phyloP scores from a whole-genome alignment of 495 filamentous ascomycete genomes.

The Penicillium daleae region DNA sequence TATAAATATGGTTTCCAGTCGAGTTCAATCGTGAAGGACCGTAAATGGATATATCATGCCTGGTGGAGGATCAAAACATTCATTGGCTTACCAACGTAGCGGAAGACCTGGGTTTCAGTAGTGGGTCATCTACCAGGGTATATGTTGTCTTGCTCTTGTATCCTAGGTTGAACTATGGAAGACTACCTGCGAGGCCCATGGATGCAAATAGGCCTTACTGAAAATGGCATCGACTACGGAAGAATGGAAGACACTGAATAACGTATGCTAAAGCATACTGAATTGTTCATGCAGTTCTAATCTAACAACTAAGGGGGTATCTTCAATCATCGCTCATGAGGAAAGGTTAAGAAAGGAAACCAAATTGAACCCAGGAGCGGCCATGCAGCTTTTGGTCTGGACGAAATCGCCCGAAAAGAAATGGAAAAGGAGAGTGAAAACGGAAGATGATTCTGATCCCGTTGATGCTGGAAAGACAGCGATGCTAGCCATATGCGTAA shows the following conservation, averaged over 20 bases:
- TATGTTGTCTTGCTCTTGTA: neutral
- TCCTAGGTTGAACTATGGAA: too few species aligned
- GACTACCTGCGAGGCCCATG: neutral
- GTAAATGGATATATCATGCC: neutral
- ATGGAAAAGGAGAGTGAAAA: neutral
- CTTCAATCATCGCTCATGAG: conserved; percentile 19
- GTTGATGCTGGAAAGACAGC: neutral
- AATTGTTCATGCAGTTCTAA: conserved; percentile 7
- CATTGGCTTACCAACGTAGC: neutral
- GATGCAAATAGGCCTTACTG: too few species aligned
- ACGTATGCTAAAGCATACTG: neutral
- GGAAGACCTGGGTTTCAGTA: too few species aligned
- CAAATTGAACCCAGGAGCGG: neutral
- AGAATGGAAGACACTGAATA: neutral
- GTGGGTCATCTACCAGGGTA: too few species aligned
- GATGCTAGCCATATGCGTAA: neutral
- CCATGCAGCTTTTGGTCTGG: neutral
- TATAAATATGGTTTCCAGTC: neutral
- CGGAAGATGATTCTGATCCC: neutral
- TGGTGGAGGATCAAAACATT: neutral
- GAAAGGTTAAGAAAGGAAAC: conserved; percentile 9
- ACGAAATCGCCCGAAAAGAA: neutral
- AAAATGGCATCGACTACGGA: too few species aligned
- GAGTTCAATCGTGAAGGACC: neutral
- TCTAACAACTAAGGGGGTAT: conserved; percentile 20